Evolutionary conservation across 1,284 basidiomycete species (phyloP).

Genomic region (Cystobasidium slooffiae): DNA sequence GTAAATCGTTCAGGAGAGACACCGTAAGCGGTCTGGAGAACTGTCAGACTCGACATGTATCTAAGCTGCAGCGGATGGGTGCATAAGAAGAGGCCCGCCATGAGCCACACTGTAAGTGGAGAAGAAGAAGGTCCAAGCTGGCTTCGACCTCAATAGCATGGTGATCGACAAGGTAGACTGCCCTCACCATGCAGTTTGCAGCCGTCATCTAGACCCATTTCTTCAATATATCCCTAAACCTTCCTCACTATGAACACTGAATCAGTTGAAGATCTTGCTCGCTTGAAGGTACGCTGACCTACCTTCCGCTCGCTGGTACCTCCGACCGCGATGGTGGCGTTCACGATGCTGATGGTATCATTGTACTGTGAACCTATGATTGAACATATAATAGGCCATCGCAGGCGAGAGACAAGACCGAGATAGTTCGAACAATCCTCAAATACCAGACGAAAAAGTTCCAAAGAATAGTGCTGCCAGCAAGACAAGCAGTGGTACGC

Average conservation of each 20-base stretch:
- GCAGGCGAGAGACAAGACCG: conserved; percentile 41
- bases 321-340: neutral
- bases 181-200: no score
- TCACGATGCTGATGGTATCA: neutral
- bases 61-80: no score
- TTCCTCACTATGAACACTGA: conserved; percentile 32
- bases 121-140: no score
- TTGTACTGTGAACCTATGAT: neutral
- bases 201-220: no score
- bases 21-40: no score
- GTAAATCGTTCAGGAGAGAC: no score
- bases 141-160: no score
- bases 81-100: no score
- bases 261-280: conserved; percentile 38
- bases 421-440: conserved; percentile 31
- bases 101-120: no score
- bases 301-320: neutral
- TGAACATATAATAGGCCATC: conserved; percentile 23
- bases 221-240: no score
- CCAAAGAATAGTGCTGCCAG: conserved; percentile 39
- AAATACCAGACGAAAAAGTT: conserved; percentile 40
- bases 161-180: no score
- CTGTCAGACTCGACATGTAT: no score
- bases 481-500: conserved; percentile 39
- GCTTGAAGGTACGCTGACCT: conserved; percentile 28